A percentile compares a stretch with the other conserved stretches of the same genome.
phyloP scores from a whole-genome alignment of 805 yeast species.

The Geotrichum ghanense region DNA sequence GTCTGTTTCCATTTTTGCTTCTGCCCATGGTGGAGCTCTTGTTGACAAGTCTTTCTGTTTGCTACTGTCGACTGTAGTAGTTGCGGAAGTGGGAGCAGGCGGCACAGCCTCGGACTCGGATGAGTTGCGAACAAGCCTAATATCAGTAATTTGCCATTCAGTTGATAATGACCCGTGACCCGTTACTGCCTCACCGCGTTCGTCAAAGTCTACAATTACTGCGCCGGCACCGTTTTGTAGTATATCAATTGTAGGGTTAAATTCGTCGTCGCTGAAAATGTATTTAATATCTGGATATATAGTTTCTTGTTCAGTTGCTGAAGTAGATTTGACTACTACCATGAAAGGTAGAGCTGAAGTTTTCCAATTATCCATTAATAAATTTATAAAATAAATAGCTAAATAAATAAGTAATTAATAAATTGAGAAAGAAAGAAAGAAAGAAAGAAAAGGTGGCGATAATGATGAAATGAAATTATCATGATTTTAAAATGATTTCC shows the following conservation, averaged over 20 bases:
- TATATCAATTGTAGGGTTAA: conserved; percentile 24
- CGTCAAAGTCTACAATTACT: conserved; percentile 28
- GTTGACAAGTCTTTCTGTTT: not conserved
- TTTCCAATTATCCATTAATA: conserved; percentile 9
- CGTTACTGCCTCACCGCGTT: conserved; percentile 20
- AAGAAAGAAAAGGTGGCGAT: no score
- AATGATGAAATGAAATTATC: no score
- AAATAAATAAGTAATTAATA: no score
- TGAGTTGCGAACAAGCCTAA: conserved; percentile 8
- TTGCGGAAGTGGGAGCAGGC: no score
- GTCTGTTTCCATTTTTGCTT: not conserved
- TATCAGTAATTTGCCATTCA: conserved; percentile 27
- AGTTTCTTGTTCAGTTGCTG: conserved; percentile 11
- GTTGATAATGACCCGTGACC: conserved; percentile 26
- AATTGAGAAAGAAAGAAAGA: no score
- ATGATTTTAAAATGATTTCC: no score
- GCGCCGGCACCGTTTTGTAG: conserved; percentile 22
- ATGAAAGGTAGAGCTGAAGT: conserved; percentile 16
- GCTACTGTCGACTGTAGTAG: not conserved
- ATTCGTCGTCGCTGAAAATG: conserved; percentile 27
- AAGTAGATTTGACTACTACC: conserved; percentile 12
- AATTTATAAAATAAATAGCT: no score
- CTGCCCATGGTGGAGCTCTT: not conserved
- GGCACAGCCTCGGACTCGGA: not conserved
- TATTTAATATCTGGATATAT: conserved; percentile 29